Conservation (phyloP, 2,329 filamentous ascomycete species). For the Leptographium wingfieldii region DNA sequence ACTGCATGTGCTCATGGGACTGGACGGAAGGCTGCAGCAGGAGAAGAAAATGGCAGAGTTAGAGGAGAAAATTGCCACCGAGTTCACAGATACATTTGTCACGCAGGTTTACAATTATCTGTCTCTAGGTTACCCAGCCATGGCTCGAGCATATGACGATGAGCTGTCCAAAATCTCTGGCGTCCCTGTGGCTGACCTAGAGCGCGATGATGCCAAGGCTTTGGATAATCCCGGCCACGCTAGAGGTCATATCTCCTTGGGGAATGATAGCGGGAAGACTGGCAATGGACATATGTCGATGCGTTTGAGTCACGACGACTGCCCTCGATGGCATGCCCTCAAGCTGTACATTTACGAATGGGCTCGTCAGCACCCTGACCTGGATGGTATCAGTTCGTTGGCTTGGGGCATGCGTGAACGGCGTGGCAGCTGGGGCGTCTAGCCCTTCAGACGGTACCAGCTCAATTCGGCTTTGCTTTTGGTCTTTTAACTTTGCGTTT, state of each 20-base stretch:
- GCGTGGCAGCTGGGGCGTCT: conserved; percentile 63
- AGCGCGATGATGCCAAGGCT: conserved; percentile 52
- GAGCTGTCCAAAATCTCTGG: conserved; percentile 74
- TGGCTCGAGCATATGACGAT: conserved; percentile 70
- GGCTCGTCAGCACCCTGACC: conserved; percentile 73
- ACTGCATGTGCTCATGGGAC: conserved; percentile 33
- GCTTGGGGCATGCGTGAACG: conserved; percentile 57
- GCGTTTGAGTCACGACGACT: conserved; percentile 35
- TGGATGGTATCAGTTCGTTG: conserved; percentile 45
- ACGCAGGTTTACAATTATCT: conserved; percentile 97
- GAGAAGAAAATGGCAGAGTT: conserved; percentile 37
- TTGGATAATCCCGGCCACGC: conserved; percentile 29
- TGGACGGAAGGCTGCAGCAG: conserved; percentile 36
- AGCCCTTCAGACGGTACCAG: conserved; percentile 1
- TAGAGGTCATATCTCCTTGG: conserved; percentile 66
- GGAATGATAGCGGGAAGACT: conserved; percentile 25
- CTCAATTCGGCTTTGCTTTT: not conserved
- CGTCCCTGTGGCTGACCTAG: conserved; percentile 55
- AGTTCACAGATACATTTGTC: conserved; percentile 75
- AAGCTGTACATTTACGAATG: conserved; percentile 77
- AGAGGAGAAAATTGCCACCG: conserved; percentile 42
- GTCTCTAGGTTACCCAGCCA: conserved; percentile 78
- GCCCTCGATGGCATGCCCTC: conserved; percentile 69
- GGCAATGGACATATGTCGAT: not conserved
- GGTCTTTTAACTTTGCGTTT: not conserved